Base-by-base conservation (phyloP, 139 green algal species). In the Eudorina sp. region DNA sequence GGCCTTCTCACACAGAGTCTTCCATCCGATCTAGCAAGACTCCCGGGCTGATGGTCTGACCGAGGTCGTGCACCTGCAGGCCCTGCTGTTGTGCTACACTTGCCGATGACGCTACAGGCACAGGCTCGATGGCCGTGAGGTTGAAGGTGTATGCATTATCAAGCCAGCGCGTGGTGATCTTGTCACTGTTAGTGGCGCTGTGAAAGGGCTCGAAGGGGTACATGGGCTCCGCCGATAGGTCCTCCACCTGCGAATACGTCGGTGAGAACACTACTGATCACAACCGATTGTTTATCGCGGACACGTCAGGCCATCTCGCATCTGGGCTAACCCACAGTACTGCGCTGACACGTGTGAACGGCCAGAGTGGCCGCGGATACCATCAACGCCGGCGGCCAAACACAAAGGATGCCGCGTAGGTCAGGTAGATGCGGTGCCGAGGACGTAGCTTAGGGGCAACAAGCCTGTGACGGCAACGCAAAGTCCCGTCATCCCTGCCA, bases 141-240 rank as follows among this genome's bases (percentile, higher is more conserved):
- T 64, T 77, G 62, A 88, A 79, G 25, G 64, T 2, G 46, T 80
- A 88, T 2, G 64, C 43, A 34, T 74, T 80, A 46, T 88, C 83
- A 3, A 90, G 83, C 81, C 85, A 92, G 31, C 90, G 79, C 4
- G 90, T 92, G 72, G 90, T 92, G 85, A 91, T 92, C 72, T 84
- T 78, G 18, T 85, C 81, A 1, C 36, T 55, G 48, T 90, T 88
- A 1, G 90, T 92, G 53, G 58, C 62, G 23, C 23, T 88, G 41
- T 86, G 88, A 81, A 88, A 92, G 38, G 90, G 90, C 81, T 85
- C 90, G 3, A 85, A 78, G 1, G 90, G 90, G n/a, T 88, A 80
- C 38, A 53, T 66, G 40, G 82, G 82, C 82, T 88, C 82, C 8
- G 64, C 66, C 19, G 34, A 55, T 23, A 88, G 6, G 66, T 79